Evolutionary conservation across 768 basidiomycete genomes (phyloP).

Genomic region (Rubroboletus satanas): DNA sequence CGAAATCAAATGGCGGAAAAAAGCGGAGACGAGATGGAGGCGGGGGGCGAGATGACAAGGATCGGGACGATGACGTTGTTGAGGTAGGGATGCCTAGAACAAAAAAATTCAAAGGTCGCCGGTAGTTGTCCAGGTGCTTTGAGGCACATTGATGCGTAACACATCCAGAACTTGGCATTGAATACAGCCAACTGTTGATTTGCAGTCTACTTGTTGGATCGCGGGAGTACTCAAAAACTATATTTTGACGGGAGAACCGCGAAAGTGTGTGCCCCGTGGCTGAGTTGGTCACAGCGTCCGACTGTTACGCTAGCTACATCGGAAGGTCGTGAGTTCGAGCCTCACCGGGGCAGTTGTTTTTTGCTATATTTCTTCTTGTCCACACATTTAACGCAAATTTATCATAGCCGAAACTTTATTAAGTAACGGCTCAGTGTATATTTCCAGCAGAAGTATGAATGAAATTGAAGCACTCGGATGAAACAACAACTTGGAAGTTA

Average conservation of each 20-base stretch:
- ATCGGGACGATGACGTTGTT: conserved; percentile 89
- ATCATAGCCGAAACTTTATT: too few relatives aligned
- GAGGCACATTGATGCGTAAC: not conserved
- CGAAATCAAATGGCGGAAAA: conserved; percentile 45
- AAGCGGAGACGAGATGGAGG: conserved; percentile 48
- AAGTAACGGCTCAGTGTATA: too few relatives aligned
- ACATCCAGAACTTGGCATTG: not conserved
- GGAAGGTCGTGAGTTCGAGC: conserved; percentile 70
- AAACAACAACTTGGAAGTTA: too few relatives aligned
- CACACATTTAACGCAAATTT: not conserved
- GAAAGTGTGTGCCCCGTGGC: conserved; percentile 54
- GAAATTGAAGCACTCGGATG: too few relatives aligned
- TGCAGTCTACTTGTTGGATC: too few relatives aligned
- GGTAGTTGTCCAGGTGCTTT: conserved; percentile 20
- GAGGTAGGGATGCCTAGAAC: conserved; percentile 82
- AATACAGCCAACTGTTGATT: not conserved
- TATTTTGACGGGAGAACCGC: too few relatives aligned
- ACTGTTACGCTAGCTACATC: conserved; percentile 54
- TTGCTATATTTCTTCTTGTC: not conserved
- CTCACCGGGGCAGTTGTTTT: conserved; percentile 50
- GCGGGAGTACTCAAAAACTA: not conserved
- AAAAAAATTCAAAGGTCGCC: conserved; percentile 52
- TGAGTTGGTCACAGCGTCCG: conserved; percentile 78
- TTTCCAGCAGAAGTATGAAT: too few relatives aligned
- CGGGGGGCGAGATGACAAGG: conserved; percentile 65